These are phyloP conservation scores for Rhizopogon rudus DNA, from an alignment of 768 basidiomycete genomes.

Conservation along the genomic window DNA sequence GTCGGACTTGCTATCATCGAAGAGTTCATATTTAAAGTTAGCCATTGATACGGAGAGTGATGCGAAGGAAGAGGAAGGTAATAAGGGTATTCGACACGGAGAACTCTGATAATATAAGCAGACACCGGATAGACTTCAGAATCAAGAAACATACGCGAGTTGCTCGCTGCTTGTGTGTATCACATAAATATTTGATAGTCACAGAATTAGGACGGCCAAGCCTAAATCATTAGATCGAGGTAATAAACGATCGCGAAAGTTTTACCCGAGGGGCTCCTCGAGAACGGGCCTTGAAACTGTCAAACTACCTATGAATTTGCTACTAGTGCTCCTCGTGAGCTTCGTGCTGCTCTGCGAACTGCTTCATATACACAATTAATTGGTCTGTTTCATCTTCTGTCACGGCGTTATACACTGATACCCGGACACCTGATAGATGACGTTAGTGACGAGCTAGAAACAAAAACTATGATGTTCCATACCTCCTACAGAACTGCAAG, in stretches of 20 bases:
- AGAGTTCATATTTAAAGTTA: neutral
- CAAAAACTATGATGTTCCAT: conserved; percentile 1
- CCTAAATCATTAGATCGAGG: neutral
- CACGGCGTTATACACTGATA: conserved; percentile 88
- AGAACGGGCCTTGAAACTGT: no score
- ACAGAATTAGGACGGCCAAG: neutral
- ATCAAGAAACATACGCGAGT: no score
- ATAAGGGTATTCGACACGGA: neutral
- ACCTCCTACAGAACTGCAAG: conserved; percentile 52
- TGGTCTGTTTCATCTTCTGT: conserved; percentile 67
- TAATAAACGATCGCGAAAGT: neutral
- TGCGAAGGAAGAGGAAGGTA: neutral
- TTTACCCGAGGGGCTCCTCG: no score
- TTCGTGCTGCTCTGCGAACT: conserved; percentile 34
- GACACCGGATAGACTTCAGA: no score
- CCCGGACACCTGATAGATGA: conserved; percentile 55
- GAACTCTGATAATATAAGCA: neutral
- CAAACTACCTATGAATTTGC: neutral
- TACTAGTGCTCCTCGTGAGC: neutral
- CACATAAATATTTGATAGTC: neutral
- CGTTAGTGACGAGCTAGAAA: neutral
- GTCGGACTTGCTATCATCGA: neutral
- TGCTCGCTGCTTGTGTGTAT: no score
- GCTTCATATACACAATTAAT: conserved; percentile 54
- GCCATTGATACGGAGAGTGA: neutral